A percentile compares a stretch with the other conserved stretches of the same genome.
Evolutionary conservation across 495 filamentous ascomycete species (phyloP).

Genomic region (Tuber umbilicatum): DNA sequence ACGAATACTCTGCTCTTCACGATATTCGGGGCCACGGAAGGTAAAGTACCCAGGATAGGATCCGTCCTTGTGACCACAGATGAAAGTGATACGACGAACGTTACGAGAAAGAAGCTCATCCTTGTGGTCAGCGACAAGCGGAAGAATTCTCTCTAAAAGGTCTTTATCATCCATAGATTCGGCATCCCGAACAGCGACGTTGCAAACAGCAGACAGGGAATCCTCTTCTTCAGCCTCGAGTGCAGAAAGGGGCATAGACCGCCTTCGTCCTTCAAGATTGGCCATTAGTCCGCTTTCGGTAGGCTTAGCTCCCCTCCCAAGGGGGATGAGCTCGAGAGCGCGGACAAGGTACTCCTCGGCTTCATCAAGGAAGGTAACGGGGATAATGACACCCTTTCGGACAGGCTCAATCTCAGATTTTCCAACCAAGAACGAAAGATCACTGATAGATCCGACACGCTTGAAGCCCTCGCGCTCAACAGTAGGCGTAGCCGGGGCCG

Average conservation of each 20-base stretch:
- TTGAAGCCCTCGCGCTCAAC: conserved; percentile 59
- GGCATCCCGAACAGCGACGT: conserved; percentile 83
- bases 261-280: conserved; percentile 66
- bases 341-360: conserved; percentile 73
- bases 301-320: conserved; percentile 30
- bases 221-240: conserved; percentile 60
- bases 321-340: conserved; percentile 76
- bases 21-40: conserved; percentile 84
- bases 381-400: conserved; percentile 91
- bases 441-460: conserved; percentile 86
- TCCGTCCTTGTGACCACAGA: conserved; percentile 90
- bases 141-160: conserved; percentile 64
- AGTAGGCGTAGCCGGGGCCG: conserved; percentile 77
- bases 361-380: conserved; percentile 87
- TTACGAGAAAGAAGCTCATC: conserved; percentile 72
- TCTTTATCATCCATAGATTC: conserved; percentile 81
- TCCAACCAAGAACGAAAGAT: conserved; percentile 78
- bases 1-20: conserved; percentile 89
- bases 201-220: conserved; percentile 72
- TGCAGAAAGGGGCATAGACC: conserved; percentile 47
- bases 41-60: conserved; percentile 97
- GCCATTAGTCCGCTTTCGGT: conserved; percentile 54
- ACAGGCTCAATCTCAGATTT: conserved; percentile 63
- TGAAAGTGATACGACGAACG: conserved; percentile 86
- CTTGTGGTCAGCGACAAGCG: conserved; percentile 72